Percentiles rank a stretch among this genome's conserved stretches.
Evolutionary conservation across 2,329 filamentous ascomycete species (phyloP).

Genomic region (Bipolaris victoriae): DNA sequence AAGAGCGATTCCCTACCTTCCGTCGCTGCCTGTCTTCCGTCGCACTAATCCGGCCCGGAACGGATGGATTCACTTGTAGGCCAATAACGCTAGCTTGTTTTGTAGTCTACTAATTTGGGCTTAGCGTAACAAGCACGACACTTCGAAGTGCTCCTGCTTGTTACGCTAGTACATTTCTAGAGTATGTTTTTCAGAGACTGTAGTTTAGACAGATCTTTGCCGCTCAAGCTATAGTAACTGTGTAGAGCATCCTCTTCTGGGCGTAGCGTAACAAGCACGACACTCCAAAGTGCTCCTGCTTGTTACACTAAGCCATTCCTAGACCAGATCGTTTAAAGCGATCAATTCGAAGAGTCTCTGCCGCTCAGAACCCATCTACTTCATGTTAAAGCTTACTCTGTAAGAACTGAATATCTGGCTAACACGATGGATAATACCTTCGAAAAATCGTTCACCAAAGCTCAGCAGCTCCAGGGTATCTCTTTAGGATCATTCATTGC

Average conservation of each 20-base stretch:
- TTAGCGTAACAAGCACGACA: neutral
- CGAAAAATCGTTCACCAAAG: constrained; percentile 14
- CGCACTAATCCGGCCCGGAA: neutral
- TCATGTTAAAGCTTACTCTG: neutral
- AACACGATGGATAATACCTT: constrained; percentile 13
- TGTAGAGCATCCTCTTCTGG: neutral
- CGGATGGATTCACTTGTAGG: neutral
- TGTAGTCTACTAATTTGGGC: no score
- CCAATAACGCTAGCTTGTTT: no score
- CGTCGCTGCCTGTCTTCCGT: neutral
- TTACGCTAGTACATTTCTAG: neutral
- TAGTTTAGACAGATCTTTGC: no score
- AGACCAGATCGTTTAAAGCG: no score
- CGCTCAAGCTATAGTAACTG: no score
- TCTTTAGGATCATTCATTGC: constrained; percentile 15
- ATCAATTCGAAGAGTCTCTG: no score
- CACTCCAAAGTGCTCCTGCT: neutral
- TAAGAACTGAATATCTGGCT: neutral
- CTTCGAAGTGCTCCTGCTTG: neutral
- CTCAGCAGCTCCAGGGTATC: constrained; percentile 11
- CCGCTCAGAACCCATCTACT: neutral
- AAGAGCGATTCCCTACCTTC: neutral
- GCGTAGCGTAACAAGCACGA: neutral
- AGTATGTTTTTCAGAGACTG: no score
- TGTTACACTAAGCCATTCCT: neutral